Evolutionary conservation across 768 basidiomycete species (phyloP), one percentile per base, ranked within the genome.

Genomic region (Auriscalpium vulgare): DNA sequence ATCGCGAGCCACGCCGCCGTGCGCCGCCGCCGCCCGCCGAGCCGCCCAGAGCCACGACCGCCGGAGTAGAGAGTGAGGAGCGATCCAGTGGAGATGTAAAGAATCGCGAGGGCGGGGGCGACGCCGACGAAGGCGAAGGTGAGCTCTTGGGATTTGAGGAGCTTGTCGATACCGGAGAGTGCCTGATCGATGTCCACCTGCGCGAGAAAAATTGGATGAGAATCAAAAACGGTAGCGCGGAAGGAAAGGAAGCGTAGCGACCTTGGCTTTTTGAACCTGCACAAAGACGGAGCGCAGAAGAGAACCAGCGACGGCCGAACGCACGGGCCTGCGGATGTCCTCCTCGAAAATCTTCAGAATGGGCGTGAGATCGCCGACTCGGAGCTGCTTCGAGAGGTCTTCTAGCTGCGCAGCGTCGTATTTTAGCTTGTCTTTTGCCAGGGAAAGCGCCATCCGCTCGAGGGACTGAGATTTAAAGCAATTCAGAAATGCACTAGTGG

Each of bases 91-190:
- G 78, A 56, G 1, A 85, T 74, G 62, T 94, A 95, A 3, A 94
- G 79, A 37, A 98, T 73, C 4, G 86, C 81, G 50, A 97, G 71
- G 0, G 88, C 86, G 9, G 95, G 95, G 0, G 95, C 94, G 14
- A 98, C 87, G 61, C 95, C 95, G 57, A 97, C 93, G 65, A 97
- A 97, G 6, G 90, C 95, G 64, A 99, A 99, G 1, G 93, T 97
- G 46, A 97, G 75, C 66, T 95, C 91, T 71, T 97, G 94, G 1
- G 91, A 95, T 62, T 87, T 91, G 60, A 98, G 83, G 54, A 98
- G 75, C 65, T 88, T 92, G 69, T 97, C 95, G 61, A 98, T 94
- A 7, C 95, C 95, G 9, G 84, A 75, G 44, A 97, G 75, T 0
- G 94, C 87, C 69, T 95, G 84, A 59, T 95, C 90, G 53, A 97